Conservation (phyloP, 192 early-diverging fungal genomes). For the Pecoramyces ruminantium region DNA sequence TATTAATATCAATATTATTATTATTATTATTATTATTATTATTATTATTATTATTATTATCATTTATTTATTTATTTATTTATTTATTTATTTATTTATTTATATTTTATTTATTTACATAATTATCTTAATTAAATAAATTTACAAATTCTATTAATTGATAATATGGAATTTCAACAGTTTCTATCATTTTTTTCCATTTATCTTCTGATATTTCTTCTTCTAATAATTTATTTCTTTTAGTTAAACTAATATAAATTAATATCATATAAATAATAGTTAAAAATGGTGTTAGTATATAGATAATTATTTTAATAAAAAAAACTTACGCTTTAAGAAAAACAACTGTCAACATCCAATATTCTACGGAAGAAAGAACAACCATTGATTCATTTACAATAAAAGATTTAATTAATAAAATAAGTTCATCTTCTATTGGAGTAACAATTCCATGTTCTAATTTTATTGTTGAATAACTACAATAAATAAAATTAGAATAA, state of each 20-base stretch:
- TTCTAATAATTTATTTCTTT: background rate
- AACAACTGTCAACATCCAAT: background rate
- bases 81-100: no score
- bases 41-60: background rate
- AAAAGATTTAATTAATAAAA: background rate
- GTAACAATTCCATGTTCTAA: background rate
- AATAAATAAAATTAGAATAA: no score
- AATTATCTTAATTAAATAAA: background rate
- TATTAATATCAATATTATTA: no score
- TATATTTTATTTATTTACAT: no score
- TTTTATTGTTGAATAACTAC: background rate
- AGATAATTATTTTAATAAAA: no score
- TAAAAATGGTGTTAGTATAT: no score
- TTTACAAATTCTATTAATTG: background rate
- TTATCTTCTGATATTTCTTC: background rate
- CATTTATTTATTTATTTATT: no score
- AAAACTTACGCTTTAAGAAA: background rate
- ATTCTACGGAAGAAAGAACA: background rate
- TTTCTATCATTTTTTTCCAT: background rate
- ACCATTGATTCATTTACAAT: background rate
- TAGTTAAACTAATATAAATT: background rate
- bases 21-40: no score
- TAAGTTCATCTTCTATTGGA: background rate
- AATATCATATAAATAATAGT: no score
- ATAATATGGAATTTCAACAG: background rate